These are phyloP conservation scores for Mycosphaerella arachidis DNA, from an alignment of 2,329 filamentous ascomycete species.

Conservation along the genomic window DNA sequence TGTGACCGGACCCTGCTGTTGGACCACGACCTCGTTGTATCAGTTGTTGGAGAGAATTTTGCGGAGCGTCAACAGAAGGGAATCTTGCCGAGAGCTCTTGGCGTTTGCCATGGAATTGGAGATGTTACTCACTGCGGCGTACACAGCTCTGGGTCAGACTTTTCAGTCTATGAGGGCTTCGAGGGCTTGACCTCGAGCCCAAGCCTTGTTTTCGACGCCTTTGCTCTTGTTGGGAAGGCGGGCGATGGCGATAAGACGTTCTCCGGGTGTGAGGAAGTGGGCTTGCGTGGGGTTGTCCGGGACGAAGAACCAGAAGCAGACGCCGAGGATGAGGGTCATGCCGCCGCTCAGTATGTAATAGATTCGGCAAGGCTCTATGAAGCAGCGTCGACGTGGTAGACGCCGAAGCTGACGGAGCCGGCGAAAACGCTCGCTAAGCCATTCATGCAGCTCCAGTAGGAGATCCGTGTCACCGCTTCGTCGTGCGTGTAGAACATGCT, in stretches of 20 bases:
- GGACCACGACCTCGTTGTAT: too few species aligned
- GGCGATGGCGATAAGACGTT: conserved; percentile 31
- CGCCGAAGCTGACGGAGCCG: conserved; percentile 31
- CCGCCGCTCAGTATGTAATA: conserved; percentile 51
- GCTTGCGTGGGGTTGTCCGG: conserved; percentile 20
- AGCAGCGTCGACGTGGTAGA: conserved; percentile 59
- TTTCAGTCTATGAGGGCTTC: conserved; percentile 45
- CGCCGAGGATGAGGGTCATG: conserved; percentile 32
- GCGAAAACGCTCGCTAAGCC: conserved; percentile 10
- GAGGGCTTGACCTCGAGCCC: conserved; percentile 44
- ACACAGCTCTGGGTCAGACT: conserved; percentile 27
- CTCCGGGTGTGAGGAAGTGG: conserved; percentile 31
- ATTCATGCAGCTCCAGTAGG: conserved; percentile 15
- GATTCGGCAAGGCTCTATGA: conserved; percentile 43
- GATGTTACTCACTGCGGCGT: neutral
- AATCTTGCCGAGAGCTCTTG: too few species aligned
- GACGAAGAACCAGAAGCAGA: conserved; percentile 42
- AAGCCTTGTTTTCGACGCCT: conserved; percentile 48
- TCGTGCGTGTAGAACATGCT: conserved; percentile 40
- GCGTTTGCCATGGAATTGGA: neutral
- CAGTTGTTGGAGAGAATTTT: too few species aligned
- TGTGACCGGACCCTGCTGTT: too few species aligned
- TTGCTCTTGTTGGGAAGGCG: conserved; percentile 44
- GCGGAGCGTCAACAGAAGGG: too few species aligned
- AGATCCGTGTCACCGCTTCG: conserved; percentile 49